phyloP scores from a whole-genome alignment of 208 protist genomes.

The Acanthamoeba castellanii region DNA sequence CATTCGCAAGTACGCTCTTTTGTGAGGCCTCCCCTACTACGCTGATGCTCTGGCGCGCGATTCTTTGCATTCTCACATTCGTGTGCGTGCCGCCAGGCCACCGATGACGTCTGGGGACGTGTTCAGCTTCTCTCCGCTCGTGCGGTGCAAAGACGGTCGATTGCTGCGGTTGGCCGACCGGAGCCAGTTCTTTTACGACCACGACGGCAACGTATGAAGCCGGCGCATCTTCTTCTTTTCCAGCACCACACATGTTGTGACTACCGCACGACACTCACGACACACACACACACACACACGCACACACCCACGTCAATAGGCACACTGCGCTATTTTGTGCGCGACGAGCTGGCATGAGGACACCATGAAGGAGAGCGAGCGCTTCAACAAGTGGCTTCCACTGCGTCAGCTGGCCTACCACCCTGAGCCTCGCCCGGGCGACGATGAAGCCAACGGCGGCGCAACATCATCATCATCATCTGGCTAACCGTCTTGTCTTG shows the following conservation, averaged over 20 bases:
- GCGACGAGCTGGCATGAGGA: neutral
- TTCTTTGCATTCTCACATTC: no score
- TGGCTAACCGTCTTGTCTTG: no score
- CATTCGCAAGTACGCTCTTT: conserved; percentile 21
- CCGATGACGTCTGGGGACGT: neutral
- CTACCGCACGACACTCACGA: no score
- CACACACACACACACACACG: no score
- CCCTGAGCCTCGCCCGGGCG: neutral
- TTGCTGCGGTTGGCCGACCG: neutral
- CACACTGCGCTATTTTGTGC: neutral
- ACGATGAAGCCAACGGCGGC: neutral
- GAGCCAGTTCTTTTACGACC: conserved; percentile 11
- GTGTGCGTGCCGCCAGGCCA: neutral
- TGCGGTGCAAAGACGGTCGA: neutral
- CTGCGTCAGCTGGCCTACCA: conserved; percentile 2
- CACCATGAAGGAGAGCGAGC: neutral
- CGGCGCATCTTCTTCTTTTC: neutral
- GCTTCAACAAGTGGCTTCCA: neutral
- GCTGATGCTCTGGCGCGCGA: no score
- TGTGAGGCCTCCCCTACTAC: no score
- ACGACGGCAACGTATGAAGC: neutral
- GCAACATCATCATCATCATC: no score
- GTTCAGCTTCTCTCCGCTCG: conserved; percentile 26
- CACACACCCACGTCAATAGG: neutral
- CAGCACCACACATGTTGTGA: neutral